phyloP scores from a whole-genome alignment of 129 eudicot species.

The Logfia minima region DNA sequence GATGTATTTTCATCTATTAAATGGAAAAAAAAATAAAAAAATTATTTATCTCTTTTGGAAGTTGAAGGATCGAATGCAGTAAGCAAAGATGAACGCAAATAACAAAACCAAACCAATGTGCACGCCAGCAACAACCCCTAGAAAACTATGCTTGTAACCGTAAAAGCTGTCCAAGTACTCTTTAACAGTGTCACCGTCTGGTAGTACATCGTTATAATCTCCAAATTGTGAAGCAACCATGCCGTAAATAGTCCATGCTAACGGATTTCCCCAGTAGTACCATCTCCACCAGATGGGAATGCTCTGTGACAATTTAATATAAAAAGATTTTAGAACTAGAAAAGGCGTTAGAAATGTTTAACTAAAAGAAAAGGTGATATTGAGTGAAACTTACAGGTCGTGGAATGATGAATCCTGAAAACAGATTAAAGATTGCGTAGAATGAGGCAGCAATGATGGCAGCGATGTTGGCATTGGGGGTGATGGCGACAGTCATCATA shows the following conservation, averaged over 20 bases:
- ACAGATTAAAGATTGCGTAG: constrained; percentile 42
- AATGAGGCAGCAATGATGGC: constrained; percentile 48
- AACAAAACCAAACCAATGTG: constrained; percentile 30
- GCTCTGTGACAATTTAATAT: constrained; percentile 25
- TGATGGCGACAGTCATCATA: constrained; percentile 51
- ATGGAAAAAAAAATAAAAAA: neutral
- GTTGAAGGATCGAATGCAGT: constrained; percentile 39
- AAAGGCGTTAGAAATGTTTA: neutral
- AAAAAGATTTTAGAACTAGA: neutral
- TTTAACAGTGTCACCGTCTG: constrained; percentile 10
- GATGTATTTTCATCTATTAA: neutral
- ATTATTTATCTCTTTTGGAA: constrained; percentile 43
- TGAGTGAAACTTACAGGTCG: constrained; percentile 41
- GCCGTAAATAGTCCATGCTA: constrained; percentile 2
- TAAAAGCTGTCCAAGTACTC: constrained; percentile 26
- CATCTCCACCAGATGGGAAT: constrained; percentile 13
- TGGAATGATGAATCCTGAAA: constrained; percentile 50
- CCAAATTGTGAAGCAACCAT: constrained; percentile 42
- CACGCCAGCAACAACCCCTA: constrained; percentile 35
- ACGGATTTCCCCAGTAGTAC: neutral
- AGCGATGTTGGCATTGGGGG: constrained; percentile 49
- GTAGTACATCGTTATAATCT: constrained; percentile 5
- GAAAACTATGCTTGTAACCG: constrained; percentile 34
- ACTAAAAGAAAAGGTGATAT: neutral
- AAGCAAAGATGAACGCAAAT: constrained; percentile 43